These are phyloP conservation scores for Brassica hybrid DNA, from an alignment of 441 rosid genomes.

Conservation along the genomic window DNA sequence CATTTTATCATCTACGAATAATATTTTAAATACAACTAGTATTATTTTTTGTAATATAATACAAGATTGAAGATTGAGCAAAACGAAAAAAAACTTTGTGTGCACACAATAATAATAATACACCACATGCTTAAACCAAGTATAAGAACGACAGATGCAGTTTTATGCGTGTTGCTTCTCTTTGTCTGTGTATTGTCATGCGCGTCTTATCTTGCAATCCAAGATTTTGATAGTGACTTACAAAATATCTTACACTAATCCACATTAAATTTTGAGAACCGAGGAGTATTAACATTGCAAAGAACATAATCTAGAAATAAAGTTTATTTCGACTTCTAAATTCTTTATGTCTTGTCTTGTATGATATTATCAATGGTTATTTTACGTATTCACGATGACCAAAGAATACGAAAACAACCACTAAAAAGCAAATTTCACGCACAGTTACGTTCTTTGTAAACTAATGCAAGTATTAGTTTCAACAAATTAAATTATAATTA, in stretches of 20 bases:
- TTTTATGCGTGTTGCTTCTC: conserved; percentile 33
- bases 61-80: conserved; percentile 26
- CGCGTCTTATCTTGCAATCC: conserved; percentile 9
- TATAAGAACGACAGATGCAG: conserved; percentile 28
- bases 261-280: neutral
- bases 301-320: neutral
- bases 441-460: neutral
- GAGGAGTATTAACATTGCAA: neutral
- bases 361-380: neutral
- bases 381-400: neutral
- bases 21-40: neutral
- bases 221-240: conserved; percentile 19
- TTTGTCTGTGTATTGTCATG: conserved; percentile 22
- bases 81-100: neutral
- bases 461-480: neutral
- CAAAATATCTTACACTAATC: neutral
- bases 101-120: conserved; percentile 25
- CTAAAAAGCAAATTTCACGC: neutral
- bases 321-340: neutral
- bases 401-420: neutral
- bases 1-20: conserved; percentile 22
- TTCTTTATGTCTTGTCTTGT: neutral
- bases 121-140: conserved; percentile 33
- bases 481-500: neutral
- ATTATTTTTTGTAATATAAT: neutral